Evolutionary conservation across 495 filamentous ascomycete species (phyloP), one percentile per base, ranked within the genome.

Genomic region (Daldinia caldariorum): DNA sequence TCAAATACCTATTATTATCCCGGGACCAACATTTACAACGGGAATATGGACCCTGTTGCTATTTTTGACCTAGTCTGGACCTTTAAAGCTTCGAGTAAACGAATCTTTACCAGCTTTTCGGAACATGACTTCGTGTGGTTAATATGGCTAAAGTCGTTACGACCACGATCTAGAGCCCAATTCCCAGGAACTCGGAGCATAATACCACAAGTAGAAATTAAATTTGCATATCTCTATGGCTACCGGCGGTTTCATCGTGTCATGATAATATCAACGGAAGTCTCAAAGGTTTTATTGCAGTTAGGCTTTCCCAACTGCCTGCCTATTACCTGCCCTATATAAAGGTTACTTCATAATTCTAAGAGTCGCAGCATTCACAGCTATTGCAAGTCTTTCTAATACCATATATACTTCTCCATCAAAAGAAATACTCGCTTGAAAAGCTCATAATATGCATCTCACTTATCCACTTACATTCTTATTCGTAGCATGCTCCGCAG

Each of bases 131-230:
- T 12, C 13, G 53, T 35, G 49, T 35, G 57, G 51, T 57, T 63
- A 68, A 68, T 68, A 51, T 68, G 66, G 66, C 51, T 68, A 68
- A 68, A 68, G 34, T 68, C 59, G 34, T 31, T 41, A 8, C 20
- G 58, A 41, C 31, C 14, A 13, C 35, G 35, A 68, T 63, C 58
- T 58, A 68, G 58, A 68, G n/a, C 58, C 41, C 38, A 35, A 53
- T 1, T 7, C 10, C 34, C 13, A 43, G 31, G 29, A 51, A 1
- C 10, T 29, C 8, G 12, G 29, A 16, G 35, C 29, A 16, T 26
- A 3, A n/a, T 14, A 12, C 9, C 22, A 31, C 13, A 32, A 45
- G 38, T 50, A 26, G 18, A 32, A 49, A 39, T 31, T 18, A 50
- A 65, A 29, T n/a, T 8, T 12, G 18, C 22, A 10, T 45, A 9